phyloP scores from a whole-genome alignment of 1,139 yeast genomes.

The Geotrichum bryndzae region DNA sequence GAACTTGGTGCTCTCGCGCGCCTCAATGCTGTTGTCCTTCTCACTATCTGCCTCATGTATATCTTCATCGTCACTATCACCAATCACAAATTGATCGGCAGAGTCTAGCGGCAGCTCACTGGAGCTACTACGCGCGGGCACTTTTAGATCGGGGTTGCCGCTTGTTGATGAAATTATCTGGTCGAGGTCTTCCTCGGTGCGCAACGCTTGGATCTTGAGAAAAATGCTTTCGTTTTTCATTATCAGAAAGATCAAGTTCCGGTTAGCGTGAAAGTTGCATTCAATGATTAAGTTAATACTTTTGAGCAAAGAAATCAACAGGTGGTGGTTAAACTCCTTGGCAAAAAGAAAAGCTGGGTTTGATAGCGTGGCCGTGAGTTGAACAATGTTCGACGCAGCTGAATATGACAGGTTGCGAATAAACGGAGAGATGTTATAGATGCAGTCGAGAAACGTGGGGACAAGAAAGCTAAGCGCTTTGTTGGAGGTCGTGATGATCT shows the following conservation, averaged over 20 bases:
- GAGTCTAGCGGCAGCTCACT: neutral
- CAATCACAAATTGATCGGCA: constrained; percentile 17
- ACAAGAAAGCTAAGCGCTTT: constrained; percentile 21
- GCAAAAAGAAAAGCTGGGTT: constrained; percentile 41
- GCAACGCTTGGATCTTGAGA: constrained; percentile 17
- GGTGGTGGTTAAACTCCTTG: constrained; percentile 47
- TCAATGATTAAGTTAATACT: constrained; percentile 28
- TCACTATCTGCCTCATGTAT: neutral
- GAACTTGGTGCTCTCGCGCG: constrained; percentile 11
- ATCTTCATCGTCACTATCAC: constrained; percentile 32
- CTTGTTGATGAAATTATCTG: constrained; percentile 14
- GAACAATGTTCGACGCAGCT: constrained; percentile 52
- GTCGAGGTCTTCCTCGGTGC: constrained; percentile 22
- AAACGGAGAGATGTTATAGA: constrained; percentile 35
- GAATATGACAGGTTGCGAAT: constrained; percentile 44
- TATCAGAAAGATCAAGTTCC: constrained; percentile 31
- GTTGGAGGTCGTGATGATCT: constrained; percentile 23
- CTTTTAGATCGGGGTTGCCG: constrained; percentile 7
- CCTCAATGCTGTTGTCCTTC: constrained; percentile 6
- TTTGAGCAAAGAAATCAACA: constrained; percentile 39
- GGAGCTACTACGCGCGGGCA: neutral
- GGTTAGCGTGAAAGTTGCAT: constrained; percentile 30
- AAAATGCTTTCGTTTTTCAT: constrained; percentile 28
- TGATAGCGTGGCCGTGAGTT: constrained; percentile 46
- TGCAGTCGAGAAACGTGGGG: constrained; percentile 32